Conservation (phyloP, 345 rosid genomes). For the Alliaria petiolata region DNA sequence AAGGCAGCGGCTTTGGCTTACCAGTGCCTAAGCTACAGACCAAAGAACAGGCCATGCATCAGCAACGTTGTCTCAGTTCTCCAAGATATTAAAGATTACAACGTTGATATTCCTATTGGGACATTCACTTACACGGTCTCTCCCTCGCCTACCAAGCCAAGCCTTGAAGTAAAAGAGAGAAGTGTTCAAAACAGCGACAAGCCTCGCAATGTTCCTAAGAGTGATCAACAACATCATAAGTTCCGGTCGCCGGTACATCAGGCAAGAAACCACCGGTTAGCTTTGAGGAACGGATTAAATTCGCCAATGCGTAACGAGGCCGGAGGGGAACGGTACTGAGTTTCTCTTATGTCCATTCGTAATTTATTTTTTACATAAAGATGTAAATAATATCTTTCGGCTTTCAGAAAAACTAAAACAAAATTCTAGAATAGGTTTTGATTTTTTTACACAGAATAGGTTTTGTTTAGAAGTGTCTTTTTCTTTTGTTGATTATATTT, state of each 20-base stretch:
- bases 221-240: conserved; percentile 31
- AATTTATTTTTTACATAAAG: background rate
- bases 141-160: conserved; percentile 26
- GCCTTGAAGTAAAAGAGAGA: conserved; percentile 26
- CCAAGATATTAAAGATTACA: conserved; percentile 50
- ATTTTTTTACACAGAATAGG: background rate
- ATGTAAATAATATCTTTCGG: conserved; percentile 3
- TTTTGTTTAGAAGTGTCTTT: background rate
- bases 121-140: conserved; percentile 61
- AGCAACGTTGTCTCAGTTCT: conserved; percentile 50
- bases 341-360: background rate
- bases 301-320: conserved; percentile 40
- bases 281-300: conserved; percentile 28
- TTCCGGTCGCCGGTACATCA: conserved; percentile 28
- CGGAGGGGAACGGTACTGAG: conserved; percentile 33
- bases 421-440: conserved; percentile 3
- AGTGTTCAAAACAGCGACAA: conserved; percentile 15
- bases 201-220: conserved; percentile 1
- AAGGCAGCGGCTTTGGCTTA: conserved; percentile 83
- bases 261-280: conserved; percentile 21
- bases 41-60: conserved; percentile 71
- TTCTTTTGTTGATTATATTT: background rate
- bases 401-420: background rate
- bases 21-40: conserved; percentile 69
- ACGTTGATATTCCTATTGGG: conserved; percentile 38